Percentiles rank a stretch among this genome's conserved stretches.
Evolutionary conservation across 345 rosid species (phyloP).

Genomic region (Mangifera indica): DNA sequence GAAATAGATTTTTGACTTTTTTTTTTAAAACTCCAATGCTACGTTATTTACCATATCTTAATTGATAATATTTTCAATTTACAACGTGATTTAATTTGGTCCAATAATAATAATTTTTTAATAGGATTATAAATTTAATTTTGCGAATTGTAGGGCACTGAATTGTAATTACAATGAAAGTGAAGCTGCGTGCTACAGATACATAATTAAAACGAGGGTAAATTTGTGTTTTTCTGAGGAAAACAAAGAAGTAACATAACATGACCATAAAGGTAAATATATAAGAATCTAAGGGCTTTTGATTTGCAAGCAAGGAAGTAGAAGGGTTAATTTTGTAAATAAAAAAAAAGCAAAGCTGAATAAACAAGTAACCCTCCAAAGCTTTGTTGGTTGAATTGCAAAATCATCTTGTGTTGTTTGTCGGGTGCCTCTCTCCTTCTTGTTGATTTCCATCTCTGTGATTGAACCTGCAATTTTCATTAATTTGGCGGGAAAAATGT

Average conservation of each 20-base stretch:
- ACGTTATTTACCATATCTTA: no score
- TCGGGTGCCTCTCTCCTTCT: background rate
- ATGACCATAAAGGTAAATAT: background rate
- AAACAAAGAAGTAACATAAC: background rate
- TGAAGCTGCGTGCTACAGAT: no score
- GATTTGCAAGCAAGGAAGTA: background rate
- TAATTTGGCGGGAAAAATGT: slow-evolving; percentile 40
- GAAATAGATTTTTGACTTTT: no score
- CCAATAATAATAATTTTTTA: no score
- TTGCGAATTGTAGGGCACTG: no score
- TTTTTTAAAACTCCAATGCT: no score
- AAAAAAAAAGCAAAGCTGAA: background rate
- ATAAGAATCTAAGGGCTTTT: background rate
- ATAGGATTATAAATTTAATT: no score
- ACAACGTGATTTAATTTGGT: no score
- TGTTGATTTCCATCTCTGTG: background rate
- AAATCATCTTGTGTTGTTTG: background rate
- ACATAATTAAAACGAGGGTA: no score
- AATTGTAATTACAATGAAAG: no score
- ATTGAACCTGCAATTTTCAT: background rate
- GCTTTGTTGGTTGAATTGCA: background rate
- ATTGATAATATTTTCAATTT: no score
- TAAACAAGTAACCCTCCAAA: background rate
- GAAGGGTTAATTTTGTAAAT: slow-evolving; percentile 17
- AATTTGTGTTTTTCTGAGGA: no score